Conservation (phyloP, 176 grass and related monocot genomes). For the Triticum timopheevii region DNA sequence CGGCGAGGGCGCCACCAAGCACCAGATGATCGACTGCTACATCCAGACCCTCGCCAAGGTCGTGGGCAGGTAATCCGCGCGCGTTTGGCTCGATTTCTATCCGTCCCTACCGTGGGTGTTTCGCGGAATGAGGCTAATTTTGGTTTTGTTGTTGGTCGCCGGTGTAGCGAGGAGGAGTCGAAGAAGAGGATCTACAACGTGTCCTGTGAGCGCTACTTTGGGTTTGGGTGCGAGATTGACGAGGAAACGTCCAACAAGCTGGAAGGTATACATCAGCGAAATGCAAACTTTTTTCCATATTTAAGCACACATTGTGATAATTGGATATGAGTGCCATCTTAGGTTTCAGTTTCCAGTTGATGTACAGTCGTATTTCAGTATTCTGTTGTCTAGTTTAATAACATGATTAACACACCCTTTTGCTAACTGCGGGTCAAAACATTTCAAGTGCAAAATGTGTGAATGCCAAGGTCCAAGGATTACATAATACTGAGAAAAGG, state of each 20-base stretch:
- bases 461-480: neutral
- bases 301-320: neutral
- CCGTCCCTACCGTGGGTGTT: neutral
- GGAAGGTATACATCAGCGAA: conserved; percentile 44
- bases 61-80: conserved; percentile 65
- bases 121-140: neutral
- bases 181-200: conserved; percentile 97
- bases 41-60: conserved; percentile 89
- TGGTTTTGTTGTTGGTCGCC: neutral
- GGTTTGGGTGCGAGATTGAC: conserved; percentile 91
- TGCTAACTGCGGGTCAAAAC: neutral
- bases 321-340: neutral
- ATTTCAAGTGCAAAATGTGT: neutral
- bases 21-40: conserved; percentile 99
- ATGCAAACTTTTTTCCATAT: neutral
- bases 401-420: neutral
- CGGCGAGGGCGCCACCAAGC: conserved; percentile 76
- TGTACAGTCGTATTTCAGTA: neutral
- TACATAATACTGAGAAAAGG: neutral
- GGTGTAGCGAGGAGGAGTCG: conserved; percentile 81
- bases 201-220: conserved; percentile 93
- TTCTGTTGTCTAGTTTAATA: neutral
- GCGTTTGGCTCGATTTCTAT: neutral
- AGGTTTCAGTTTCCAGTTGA: neutral
- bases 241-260: conserved; percentile 89